Percentiles rank a stretch among this genome's conserved stretches.
Conservation (phyloP, 2,329 filamentous ascomycete genomes). For the Alternaria arborescens region DNA sequence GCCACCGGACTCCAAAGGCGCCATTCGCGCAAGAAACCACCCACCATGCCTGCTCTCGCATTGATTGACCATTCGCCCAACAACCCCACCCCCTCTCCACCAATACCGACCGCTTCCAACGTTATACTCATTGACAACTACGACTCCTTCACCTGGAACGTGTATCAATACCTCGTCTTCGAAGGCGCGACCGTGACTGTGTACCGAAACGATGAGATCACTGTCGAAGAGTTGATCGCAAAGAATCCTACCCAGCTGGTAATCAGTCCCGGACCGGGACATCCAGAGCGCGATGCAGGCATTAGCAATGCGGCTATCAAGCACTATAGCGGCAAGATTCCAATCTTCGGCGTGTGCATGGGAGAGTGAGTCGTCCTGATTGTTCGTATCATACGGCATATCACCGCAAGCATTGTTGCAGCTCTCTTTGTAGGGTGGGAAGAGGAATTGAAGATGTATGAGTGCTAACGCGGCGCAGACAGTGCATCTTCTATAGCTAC, state of each 20-base stretch:
- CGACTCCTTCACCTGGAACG: slow-evolving; percentile 99
- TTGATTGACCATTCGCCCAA: slow-evolving; percentile 85
- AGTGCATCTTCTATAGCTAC: slow-evolving; percentile 95
- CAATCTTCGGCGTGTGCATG: slow-evolving; percentile 98
- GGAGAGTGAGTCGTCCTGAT: slow-evolving; percentile 72
- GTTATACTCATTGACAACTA: slow-evolving; percentile 98
- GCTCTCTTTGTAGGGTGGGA: too few relatives aligned
- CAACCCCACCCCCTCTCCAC: slow-evolving; percentile 77
- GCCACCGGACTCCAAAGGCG: not conserved
- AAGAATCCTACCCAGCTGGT: slow-evolving; percentile 92
- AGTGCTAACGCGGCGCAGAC: slow-evolving; percentile 58
- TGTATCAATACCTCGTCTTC: slow-evolving; percentile 97
- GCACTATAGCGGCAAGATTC: slow-evolving; percentile 93
- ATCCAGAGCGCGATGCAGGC: slow-evolving; percentile 89
- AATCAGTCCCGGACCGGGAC: slow-evolving; percentile 92
- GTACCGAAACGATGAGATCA: slow-evolving; percentile 90
- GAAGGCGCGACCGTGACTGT: slow-evolving; percentile 92
- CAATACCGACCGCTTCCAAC: slow-evolving; percentile 83
- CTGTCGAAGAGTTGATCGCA: slow-evolving; percentile 80
- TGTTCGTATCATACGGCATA: too few relatives aligned
- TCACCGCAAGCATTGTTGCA: too few relatives aligned
- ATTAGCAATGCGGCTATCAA: slow-evolving; percentile 91
- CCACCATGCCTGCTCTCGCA: slow-evolving; percentile 56
- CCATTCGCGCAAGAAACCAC: not conserved
- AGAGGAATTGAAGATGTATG: not conserved